These are phyloP conservation scores for Asterella californica DNA, from an alignment of 225 moss, liverwort and hornwort species.

Conservation along the genomic window DNA sequence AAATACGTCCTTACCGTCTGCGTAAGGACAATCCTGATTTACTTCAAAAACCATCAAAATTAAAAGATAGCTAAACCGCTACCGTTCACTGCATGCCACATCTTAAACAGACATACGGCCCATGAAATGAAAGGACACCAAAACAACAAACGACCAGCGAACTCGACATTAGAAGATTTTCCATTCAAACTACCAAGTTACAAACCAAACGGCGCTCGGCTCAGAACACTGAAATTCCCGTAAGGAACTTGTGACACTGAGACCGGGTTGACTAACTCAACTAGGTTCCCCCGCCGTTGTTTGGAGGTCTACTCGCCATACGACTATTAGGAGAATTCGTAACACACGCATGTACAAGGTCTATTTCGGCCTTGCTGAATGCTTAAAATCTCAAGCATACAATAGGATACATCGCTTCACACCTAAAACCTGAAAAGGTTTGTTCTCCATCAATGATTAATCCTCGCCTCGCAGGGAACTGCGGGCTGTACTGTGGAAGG, in stretches of 20 bases:
- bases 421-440: slow-evolving; percentile 37
- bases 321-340: slow-evolving; percentile 5
- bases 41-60: no score
- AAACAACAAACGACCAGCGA: no score
- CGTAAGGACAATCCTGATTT: no score
- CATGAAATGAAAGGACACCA: no score
- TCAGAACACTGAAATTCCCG: slow-evolving; percentile 1
- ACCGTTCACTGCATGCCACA: no score
- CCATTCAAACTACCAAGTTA: slow-evolving; percentile 7
- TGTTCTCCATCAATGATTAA: slow-evolving; percentile 13
- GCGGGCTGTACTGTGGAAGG: slow-evolving; percentile 9
- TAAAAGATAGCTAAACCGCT: no score
- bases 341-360: slow-evolving; percentile 8
- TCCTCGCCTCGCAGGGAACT: slow-evolving; percentile 17
- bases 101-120: no score
- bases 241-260: neutral
- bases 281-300: neutral
- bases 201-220: slow-evolving; percentile 9
- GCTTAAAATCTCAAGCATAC: slow-evolving; percentile 19
- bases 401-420: slow-evolving; percentile 19
- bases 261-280: slow-evolving; percentile 9
- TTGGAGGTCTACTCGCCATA: slow-evolving; percentile 6
- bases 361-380: slow-evolving; percentile 24
- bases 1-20: no score
- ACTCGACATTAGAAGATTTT: neutral